Evolutionary conservation across 2,329 filamentous ascomycete species (phyloP), one percentile per base, ranked within the genome.

Genomic region (Aspergillus caelatus): DNA sequence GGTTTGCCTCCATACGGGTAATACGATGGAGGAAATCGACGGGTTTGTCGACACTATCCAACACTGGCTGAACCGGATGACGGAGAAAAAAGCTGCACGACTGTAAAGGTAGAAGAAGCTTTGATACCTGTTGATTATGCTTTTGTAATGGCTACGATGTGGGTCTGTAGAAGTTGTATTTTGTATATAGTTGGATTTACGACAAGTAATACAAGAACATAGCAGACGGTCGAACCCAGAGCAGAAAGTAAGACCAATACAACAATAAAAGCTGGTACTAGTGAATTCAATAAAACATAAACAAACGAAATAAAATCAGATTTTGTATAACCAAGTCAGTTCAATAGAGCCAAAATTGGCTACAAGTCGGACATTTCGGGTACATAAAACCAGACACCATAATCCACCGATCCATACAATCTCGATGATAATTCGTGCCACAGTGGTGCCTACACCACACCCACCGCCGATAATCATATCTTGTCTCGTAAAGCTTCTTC

Each of bases 1-100:
- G 10, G 80, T 92, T 0, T 91, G 89, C 73, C 73, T 92, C 2
- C 90, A 92, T 75, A 87, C 89, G 0, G 86, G 84, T 0, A 92
- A 92, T 65, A 88, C 85, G 0, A 63, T 78, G 8, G 77, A 79
- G 5, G 82, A 92, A 62, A 80, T 91, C 0, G 81, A 88, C 6
- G 81, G 78, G 0, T 72, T 91, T 26, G 79, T 85, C 0, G 72
- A 65, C 9, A 79, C 77, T 0, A 81, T 89, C 10, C 77, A 79
- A 54, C 66, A 71, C 1, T 89, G 88, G 88, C 73, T 82, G 43
- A 61, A 66, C 16, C 58, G 60, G 12, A 63, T 21, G 23, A 67
- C 30, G 8, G 55, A 68, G 52, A 65, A 63, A 32, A 64, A 60
- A 16, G 14, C 48, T 8, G 64, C 67, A 23, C 62, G 64, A 26